Conservation (phyloP, 1,284 basidiomycete species). For the Naganishia sp. region DNA sequence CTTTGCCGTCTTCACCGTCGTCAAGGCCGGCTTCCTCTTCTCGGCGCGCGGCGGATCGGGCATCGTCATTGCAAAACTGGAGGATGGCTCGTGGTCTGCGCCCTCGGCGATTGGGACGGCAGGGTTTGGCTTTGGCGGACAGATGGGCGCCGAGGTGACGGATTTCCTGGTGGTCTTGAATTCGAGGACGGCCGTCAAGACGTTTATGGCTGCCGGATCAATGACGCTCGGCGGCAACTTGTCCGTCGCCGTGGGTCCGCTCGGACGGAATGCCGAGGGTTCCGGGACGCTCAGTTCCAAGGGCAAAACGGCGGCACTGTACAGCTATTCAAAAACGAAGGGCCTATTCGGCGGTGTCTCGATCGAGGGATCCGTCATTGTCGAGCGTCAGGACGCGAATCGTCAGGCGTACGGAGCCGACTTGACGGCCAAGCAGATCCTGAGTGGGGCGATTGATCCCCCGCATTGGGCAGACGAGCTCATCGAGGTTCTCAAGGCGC, state of each 20-base stretch:
- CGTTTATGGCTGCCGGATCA: conserved; percentile 94
- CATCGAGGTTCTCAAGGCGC: conserved; percentile 70
- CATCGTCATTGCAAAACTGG: conserved; percentile 82
- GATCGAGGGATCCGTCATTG: conserved; percentile 89
- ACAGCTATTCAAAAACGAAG: conserved; percentile 91
- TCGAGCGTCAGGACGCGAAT: conserved; percentile 92
- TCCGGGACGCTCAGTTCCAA: conserved; percentile 80
- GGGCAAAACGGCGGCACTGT: conserved; percentile 92
- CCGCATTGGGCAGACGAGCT: conserved; percentile 76
- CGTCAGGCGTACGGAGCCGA: conserved; percentile 72
- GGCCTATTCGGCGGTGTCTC: conserved; percentile 80
- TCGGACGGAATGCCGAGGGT: conserved; percentile 93
- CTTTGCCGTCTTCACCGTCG: conserved; percentile 62
- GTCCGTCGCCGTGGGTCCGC: conserved; percentile 86
- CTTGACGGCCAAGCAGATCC: conserved; percentile 73
- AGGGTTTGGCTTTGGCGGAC: conserved; percentile 85
- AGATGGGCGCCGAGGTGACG: conserved; percentile 67
- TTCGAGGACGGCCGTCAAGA: conserved; percentile 62
- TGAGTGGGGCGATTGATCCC: conserved; percentile 71
- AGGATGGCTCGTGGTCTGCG: conserved; percentile 87
- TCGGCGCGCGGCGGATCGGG: conserved; percentile 76
- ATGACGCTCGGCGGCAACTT: conserved; percentile 91
- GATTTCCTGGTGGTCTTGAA: conserved; percentile 95
- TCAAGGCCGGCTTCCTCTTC: conserved; percentile 60
- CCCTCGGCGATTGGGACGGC: conserved; percentile 95